A percentile compares a stretch with the other conserved stretches of the same genome.
Evolutionary conservation across 2,329 filamentous ascomycete genomes (phyloP).

Genomic region (Aspergillus vadensis): DNA sequence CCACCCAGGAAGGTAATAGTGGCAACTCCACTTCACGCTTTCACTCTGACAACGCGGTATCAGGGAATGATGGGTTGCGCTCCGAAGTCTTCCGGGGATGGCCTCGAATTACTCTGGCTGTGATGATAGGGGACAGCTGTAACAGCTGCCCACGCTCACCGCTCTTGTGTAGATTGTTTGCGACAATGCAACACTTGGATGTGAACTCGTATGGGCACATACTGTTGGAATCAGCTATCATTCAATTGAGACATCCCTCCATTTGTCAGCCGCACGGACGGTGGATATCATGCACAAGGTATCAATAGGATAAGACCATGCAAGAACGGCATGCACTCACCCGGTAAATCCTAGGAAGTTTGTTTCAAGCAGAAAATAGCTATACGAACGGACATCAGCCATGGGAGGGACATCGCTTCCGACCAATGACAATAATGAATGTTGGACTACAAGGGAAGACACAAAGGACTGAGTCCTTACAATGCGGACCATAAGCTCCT

Average conservation of each 20-base stretch:
- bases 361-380: not conserved
- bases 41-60: not conserved
- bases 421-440: not conserved
- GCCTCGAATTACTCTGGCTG: not conserved
- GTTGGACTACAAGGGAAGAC: not conserved
- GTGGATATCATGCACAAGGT: not conserved
- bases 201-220: not conserved
- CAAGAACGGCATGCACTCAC: not conserved
- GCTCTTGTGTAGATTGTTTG: not conserved
- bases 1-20: not conserved
- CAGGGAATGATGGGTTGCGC: not conserved
- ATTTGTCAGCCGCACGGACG: not conserved
- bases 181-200: not conserved
- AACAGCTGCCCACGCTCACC: not conserved
- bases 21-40: not conserved
- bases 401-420: not conserved
- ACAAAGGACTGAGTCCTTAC: not conserved
- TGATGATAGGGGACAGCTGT: not conserved
- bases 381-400: not conserved
- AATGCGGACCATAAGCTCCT: not conserved
- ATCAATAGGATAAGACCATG: not conserved
- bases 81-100: not conserved
- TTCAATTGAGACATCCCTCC: not conserved
- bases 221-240: not conserved
- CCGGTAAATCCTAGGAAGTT: not conserved